A percentile compares a stretch with the other conserved stretches of the same genome.
Conservation (phyloP, 805 yeast species). For the Zygosaccharomyces lentus region DNA sequence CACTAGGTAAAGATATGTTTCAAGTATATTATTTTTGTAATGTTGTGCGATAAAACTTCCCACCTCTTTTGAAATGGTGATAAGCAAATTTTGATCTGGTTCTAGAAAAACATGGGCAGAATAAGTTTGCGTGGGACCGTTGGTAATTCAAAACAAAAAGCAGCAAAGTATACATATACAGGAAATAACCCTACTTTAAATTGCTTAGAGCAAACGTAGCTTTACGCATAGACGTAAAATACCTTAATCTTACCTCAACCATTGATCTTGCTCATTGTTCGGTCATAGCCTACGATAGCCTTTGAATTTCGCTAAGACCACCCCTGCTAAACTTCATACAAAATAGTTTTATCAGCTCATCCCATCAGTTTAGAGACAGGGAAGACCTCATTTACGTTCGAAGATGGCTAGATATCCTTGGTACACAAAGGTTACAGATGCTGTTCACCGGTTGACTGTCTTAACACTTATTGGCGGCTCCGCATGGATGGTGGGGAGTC, state of each 20-base stretch:
- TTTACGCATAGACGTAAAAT: not conserved
- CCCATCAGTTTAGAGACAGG: too few relatives aligned
- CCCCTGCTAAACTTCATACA: not conserved
- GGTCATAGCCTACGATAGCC: constrained; percentile 1
- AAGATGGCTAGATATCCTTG: constrained; percentile 57
- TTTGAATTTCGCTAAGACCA: not conserved
- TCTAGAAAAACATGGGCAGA: too few relatives aligned
- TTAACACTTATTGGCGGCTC: constrained; percentile 58
- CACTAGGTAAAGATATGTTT: too few relatives aligned
- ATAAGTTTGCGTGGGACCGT: too few relatives aligned
- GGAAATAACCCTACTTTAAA: too few relatives aligned
- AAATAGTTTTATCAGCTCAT: not conserved
- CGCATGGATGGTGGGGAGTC: constrained; percentile 48
- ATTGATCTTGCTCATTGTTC: not conserved
- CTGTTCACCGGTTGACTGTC: constrained; percentile 69
- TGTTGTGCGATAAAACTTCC: too few relatives aligned
- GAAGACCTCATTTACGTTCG: not conserved
- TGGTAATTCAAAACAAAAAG: too few relatives aligned
- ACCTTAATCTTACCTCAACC: not conserved
- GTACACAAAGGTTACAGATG: constrained; percentile 70
- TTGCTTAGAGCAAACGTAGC: too few relatives aligned
- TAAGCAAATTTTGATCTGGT: too few relatives aligned
- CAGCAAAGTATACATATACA: too few relatives aligned
- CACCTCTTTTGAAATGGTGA: too few relatives aligned
- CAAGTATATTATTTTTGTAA: too few relatives aligned